Evolutionary conservation across 768 basidiomycete species (phyloP), one percentile per base, ranked within the genome.

Genomic region (Candolleomyces eurysporus): DNA sequence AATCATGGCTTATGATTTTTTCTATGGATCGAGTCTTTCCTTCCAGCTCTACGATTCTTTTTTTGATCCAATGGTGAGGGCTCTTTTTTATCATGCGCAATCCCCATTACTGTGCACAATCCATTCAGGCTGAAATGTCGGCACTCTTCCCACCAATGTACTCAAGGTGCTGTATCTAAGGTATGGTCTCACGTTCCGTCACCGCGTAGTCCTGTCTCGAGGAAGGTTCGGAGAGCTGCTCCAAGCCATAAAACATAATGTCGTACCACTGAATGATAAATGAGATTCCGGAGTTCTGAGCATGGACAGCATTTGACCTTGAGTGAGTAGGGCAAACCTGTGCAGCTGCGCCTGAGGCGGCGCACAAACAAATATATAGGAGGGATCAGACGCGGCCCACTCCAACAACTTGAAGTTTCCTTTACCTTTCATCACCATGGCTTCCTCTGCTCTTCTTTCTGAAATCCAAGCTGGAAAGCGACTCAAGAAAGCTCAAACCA

Each of bases 391-490:
- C 16, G 14, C 30, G 32, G 32, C 53, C 26, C 4, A 26, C 26
- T 26, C 26, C 26, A 26, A 19, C 46, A 16, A 39, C 26, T 55
- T 53, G n/a, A n/a, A 26, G 26, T 22, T 40, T 2, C 19, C 52
- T 5, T 7, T 10, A n/a, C 22, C 51, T 6, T n/a, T 42, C 19
- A 39, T 32, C 55, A 50, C 26, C 51, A 92, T 92, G 91, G 88
- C 89, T 5, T 88, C 87, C 36, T 82, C 82, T 67, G 92, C 90
- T 64, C 82, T 94, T 46, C 75, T 95, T 62, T 83, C 87, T 62
- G 86, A 91, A 68, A 94, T 94, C 43, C 92, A 94, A 74, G 82
- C 88, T 0, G 94, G 94, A 31, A 94, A 84, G 75, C 83, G 61
- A 61, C 80, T 97, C 58, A 94, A 89, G 79, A 96, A 95, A 73